Conservation (phyloP, 106 monocot species). For the Posidonia australis region DNA sequence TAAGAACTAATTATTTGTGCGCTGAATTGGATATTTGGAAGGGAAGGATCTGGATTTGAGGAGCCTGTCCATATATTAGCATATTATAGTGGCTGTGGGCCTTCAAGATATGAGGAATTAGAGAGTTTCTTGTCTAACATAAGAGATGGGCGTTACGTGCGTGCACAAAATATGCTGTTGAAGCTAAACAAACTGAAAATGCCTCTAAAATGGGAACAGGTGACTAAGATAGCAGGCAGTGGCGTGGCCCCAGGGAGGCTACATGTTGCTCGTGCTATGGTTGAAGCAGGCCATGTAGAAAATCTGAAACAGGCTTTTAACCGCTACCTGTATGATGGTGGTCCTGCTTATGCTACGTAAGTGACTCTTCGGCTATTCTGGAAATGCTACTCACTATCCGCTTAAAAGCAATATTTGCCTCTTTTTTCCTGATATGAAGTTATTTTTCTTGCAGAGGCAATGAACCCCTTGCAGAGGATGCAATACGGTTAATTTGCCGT, state of each 20-base stretch:
- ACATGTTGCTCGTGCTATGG: conserved; percentile 90
- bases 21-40: conserved; percentile 10
- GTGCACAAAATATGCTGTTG: conserved; percentile 72
- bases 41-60: conserved; percentile 34
- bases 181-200: conserved; percentile 63
- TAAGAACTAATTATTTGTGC: not conserved
- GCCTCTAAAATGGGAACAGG: conserved; percentile 80
- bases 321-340: conserved; percentile 78
- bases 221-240: conserved; percentile 68
- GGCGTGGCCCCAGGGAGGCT: conserved; percentile 95
- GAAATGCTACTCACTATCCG: not conserved
- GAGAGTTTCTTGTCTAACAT: conserved; percentile 48
- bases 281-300: conserved; percentile 82
- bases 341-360: conserved; percentile 93
- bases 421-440: not conserved
- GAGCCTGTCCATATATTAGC: conserved; percentile 86
- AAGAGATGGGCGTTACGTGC: conserved; percentile 68
- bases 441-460: conserved; percentile 42
- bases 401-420: not conserved
- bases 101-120: conserved; percentile 47
- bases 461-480: conserved; percentile 67
- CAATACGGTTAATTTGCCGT: conserved; percentile 54
- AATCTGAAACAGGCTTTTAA: conserved; percentile 75
- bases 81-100: conserved; percentile 79
- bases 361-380: not conserved